Percentiles rank a stretch among this genome's conserved stretches.
These are phyloP conservation scores for Colletotrichum theobromicola DNA, from an alignment of 2,329 filamentous ascomycete genomes.

Conservation along the genomic window DNA sequence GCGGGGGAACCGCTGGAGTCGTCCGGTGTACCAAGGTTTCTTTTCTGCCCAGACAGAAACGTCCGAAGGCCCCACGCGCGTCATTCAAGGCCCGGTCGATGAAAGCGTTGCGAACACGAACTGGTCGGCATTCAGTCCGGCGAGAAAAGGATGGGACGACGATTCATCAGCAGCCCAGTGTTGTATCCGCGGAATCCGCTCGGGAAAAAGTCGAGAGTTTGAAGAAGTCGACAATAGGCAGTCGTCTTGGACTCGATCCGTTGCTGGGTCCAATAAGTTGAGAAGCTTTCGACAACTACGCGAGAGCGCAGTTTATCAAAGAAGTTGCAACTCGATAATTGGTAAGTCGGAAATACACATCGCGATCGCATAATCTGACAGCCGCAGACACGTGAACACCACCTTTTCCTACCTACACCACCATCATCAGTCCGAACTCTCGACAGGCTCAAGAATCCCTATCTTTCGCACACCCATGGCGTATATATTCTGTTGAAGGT, in stretches of 20 bases:
- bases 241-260: too few relatives aligned
- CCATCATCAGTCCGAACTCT: not conserved
- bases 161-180: not conserved
- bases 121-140: not conserved
- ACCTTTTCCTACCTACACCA: not conserved
- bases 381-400: not conserved
- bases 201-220: not conserved
- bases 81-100: not conserved
- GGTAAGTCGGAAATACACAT: not conserved
- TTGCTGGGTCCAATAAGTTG: not conserved
- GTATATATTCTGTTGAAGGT: not conserved
- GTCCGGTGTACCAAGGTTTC: conserved; percentile 2
- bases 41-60: not conserved
- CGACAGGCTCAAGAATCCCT: not conserved
- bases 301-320: not conserved
- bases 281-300: fast-evolving
- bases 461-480: not conserved
- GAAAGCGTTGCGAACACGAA: not conserved
- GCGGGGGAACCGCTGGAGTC: conserved; percentile 1
- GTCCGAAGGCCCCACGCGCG: not conserved
- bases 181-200: not conserved
- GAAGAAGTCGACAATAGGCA: not conserved
- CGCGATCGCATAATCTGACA: not conserved
- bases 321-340: fast-evolving
- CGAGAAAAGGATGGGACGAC: not conserved